Base-by-base conservation (phyloP, 2,329 filamentous ascomycete species). In the Zymoseptoria passerinii region DNA sequence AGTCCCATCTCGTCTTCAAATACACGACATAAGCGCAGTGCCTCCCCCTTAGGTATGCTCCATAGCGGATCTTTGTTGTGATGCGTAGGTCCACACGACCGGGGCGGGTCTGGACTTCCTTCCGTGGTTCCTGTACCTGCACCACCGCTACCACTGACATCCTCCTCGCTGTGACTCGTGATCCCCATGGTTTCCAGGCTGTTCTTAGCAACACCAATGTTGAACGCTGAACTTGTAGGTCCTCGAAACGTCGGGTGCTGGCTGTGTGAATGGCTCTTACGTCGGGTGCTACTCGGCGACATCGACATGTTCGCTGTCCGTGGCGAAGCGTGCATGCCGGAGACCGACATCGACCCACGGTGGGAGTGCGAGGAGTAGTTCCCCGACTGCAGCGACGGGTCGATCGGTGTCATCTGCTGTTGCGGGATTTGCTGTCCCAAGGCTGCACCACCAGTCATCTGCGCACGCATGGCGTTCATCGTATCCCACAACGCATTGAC, bases 141-240 rank as follows among this genome's bases (percentile, higher is more conserved):
- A 10, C 57, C 61, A 28, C 61, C 65, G 44, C 64, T 66, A 6
- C 65, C 64, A 52, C 59, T 79, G 40, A 85, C 84, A n/a, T 88
- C 85, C 54, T 86, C 84, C 53, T 86, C 85, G 1, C 81, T 81
- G 1, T 83, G 76, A 1, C 80, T 82, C 28, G 84, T 85, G 68
- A 95, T 94, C 3, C 91, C 91, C 89, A 96, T 95, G 60, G 86
- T 92, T 68, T 91, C 87, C 44, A 96, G 80, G 53, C 91, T 95
- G 55, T 83, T 89, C 72, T 90, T 92, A 40, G 92, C 91, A 13
- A 96, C 86, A 63, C 92, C 89, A 28, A 96, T 82, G 64, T 88
- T 92, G 74, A 92, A 96, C 1, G 87, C 85, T 52, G 85, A 87
- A 73, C 90, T 95, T 0, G 90, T 96, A 0, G 90, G 90, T 0